Evolutionary conservation across 2,329 filamentous ascomycete species (phyloP).

Genomic region (Ustulina deusta): DNA sequence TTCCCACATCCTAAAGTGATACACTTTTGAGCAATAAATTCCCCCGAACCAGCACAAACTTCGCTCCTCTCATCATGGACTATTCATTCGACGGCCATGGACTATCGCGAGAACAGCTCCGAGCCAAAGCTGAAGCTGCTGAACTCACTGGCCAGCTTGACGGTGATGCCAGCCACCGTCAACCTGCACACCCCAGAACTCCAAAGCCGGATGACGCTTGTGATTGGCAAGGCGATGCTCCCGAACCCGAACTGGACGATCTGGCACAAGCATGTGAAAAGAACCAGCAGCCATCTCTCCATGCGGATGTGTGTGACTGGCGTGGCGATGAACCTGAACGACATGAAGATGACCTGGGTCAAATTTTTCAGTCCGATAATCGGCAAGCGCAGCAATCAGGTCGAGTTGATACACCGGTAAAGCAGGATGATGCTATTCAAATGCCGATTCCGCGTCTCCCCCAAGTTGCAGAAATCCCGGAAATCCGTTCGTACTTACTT

Average conservation of each 20-base stretch:
- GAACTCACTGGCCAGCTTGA: slow-evolving; percentile 31
- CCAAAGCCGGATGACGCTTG: slow-evolving; percentile 37
- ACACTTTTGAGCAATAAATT: slow-evolving; percentile 3
- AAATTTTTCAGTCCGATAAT: slow-evolving; percentile 8
- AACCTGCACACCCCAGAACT: not conserved
- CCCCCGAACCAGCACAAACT: not conserved
- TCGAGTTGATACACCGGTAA: slow-evolving; percentile 1
- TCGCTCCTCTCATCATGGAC: slow-evolving; percentile 24
- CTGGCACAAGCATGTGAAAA: slow-evolving; percentile 39
- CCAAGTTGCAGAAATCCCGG: slow-evolving; percentile 9
- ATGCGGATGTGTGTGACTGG: slow-evolving; percentile 35
- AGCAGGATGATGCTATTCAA: slow-evolving; percentile 16
- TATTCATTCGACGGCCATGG: slow-evolving; percentile 29
- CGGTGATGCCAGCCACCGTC: slow-evolving; percentile 18
- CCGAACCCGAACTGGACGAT: slow-evolving; percentile 47
- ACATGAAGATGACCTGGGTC: slow-evolving; percentile 30
- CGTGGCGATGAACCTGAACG: slow-evolving; percentile 34
- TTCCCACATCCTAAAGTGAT: not conserved
- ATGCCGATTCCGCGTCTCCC: slow-evolving; percentile 20
- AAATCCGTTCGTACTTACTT: slow-evolving; percentile 14
- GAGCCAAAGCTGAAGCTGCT: slow-evolving; percentile 32
- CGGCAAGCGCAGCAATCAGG: slow-evolving; percentile 12
- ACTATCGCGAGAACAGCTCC: slow-evolving; percentile 32
- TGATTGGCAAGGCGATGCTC: slow-evolving; percentile 46
- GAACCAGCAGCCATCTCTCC: slow-evolving; percentile 26